phyloP scores from a whole-genome alignment of 2,329 filamentous ascomycete species.

The Beauveria pseudobassiana region DNA sequence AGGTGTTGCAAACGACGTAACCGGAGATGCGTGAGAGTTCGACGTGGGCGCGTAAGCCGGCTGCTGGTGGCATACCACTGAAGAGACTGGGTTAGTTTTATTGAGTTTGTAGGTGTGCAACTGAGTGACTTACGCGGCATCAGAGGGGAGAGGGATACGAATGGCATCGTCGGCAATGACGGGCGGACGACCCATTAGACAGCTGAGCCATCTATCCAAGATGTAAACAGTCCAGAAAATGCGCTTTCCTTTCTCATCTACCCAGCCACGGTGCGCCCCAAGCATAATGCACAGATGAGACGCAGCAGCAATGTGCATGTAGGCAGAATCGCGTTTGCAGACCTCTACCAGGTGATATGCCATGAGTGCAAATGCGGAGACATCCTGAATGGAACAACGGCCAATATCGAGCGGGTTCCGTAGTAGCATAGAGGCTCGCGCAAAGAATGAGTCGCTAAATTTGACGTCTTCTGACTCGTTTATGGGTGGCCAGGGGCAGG shows the following conservation, averaged over 20 bases:
- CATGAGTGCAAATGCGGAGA: slow-evolving; percentile 39
- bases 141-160: slow-evolving; percentile 31
- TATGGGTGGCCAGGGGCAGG: slow-evolving; percentile 22
- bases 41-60: slow-evolving; percentile 38
- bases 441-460: slow-evolving; percentile 37
- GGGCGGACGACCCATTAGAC: slow-evolving; percentile 41
- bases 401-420: slow-evolving; percentile 40
- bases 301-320: slow-evolving; percentile 31
- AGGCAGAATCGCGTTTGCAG: slow-evolving; percentile 41
- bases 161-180: slow-evolving; percentile 41
- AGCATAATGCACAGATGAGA: slow-evolving; percentile 31
- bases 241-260: slow-evolving; percentile 37
- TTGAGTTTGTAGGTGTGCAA: neutral
- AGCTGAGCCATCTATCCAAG: slow-evolving; percentile 42
- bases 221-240: slow-evolving; percentile 46
- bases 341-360: slow-evolving; percentile 42
- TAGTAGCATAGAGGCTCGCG: slow-evolving; percentile 34
- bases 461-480: slow-evolving; percentile 24
- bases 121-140: slow-evolving; percentile 30
- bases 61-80: slow-evolving; percentile 36
- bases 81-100: neutral
- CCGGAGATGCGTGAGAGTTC: slow-evolving; percentile 40
- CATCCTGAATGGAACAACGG: slow-evolving; percentile 33
- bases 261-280: slow-evolving; percentile 37
- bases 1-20: slow-evolving; percentile 41